Evolutionary conservation across 805 yeast species (phyloP), one percentile per base, ranked within the genome.

Genomic region (Wickerhamiella parazyma): DNA sequence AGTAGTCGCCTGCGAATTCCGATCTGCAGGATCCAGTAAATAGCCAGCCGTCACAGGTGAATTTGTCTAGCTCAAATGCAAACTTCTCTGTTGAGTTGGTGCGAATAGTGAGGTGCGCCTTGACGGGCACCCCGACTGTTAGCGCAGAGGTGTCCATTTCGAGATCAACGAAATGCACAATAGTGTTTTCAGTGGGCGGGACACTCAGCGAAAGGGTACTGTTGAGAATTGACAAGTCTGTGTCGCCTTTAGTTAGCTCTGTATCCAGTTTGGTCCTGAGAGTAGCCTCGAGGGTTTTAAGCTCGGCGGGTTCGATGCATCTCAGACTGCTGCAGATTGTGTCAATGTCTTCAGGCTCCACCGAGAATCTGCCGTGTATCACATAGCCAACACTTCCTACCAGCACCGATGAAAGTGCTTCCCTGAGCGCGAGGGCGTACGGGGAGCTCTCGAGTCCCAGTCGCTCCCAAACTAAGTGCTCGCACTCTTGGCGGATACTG

Each of bases 21-120:
- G 75, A 73, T 45, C 66, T 68, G 47, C 75, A 75, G 48, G 72
- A 67, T 0, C 97, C 97, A 5, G 84, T 75, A 4, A 86, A 63
- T 2, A 85, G 56, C 97, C 97, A 89, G 42, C 69, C 71, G 19
- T 85, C 95, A 16, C 42, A 39, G 22, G 67, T 67, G 22, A 68
- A 72, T 21, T 71, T 68, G 14, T 62, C 58, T 1, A 81, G 54
- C 14, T 70, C 72, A 31, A 75, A 62, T 41, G 66, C 66, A 52
- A 71, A 74, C 24, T 51, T 53, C 24, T 61, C 57, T 6, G 45
- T 8, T 8, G 31, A 28, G 31, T 11, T 11, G 3, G 31, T 28
- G 31, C 31, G 31, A 3, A 28, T 28, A 12, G 14, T 28, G 16
- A 28, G 16, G 16, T 7, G 31, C 6, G 31, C 31, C 16, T 28